These are phyloP conservation scores for Microthyrium microscopicum DNA, from an alignment of 2,329 filamentous ascomycete species.

Conservation along the genomic window DNA sequence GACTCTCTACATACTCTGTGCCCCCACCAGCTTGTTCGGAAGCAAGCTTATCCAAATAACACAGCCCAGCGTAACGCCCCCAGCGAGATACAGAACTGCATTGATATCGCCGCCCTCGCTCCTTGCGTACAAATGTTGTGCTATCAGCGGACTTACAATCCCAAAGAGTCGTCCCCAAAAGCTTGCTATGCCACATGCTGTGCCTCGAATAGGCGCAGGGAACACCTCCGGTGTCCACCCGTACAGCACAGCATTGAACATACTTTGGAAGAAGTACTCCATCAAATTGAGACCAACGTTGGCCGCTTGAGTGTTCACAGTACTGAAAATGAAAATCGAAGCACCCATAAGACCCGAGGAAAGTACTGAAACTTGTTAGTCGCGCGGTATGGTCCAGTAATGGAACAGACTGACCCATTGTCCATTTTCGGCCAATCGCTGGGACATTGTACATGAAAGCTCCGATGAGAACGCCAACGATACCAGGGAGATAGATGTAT, in stretches of 20 bases:
- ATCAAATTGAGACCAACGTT: constrained; percentile 35
- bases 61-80: constrained; percentile 36
- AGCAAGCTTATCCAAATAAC: constrained; percentile 34
- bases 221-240: constrained; percentile 36
- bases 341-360: constrained; percentile 6
- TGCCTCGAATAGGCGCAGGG: constrained; percentile 33
- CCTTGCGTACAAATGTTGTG: constrained; percentile 25
- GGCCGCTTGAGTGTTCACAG: constrained; percentile 27
- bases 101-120: constrained; percentile 25
- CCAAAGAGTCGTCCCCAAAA: constrained; percentile 43
- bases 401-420: constrained; percentile 26
- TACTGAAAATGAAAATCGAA: constrained; percentile 25
- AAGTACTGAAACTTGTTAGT: not conserved
- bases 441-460: constrained; percentile 29
- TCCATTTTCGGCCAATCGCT: constrained; percentile 27
- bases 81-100: constrained; percentile 38
- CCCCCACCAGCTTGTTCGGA: constrained; percentile 23
- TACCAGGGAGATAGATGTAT: constrained; percentile 36
- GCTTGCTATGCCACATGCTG: constrained; percentile 37
- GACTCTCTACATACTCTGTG: constrained; percentile 19
- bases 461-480: constrained; percentile 33
- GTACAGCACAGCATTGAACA: constrained; percentile 36
- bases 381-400: constrained; percentile 25
- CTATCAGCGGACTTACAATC: constrained; percentile 40
- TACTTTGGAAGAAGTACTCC: constrained; percentile 36